phyloP scores from a whole-genome alignment of 352 stramenopile genomes.

The Blastocystis sp. region DNA sequence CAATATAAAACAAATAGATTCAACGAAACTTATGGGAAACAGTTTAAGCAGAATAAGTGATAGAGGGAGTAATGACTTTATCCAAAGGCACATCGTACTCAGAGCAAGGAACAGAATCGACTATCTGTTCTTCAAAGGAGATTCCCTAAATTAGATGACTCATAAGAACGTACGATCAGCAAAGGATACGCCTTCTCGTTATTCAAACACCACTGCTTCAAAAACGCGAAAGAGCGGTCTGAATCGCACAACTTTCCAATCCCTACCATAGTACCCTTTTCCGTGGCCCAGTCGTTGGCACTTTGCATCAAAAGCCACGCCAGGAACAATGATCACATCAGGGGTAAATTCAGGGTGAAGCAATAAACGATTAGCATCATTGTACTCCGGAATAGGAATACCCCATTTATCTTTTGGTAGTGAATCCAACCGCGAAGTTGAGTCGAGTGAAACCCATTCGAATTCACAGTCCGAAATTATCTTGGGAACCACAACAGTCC shows the following conservation, averaged over 20 bases:
- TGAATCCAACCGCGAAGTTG: not conserved
- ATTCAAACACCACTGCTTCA: not conserved
- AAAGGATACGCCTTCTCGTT: conserved; percentile 7
- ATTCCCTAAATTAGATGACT: not conserved
- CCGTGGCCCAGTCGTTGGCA: conserved; percentile 49
- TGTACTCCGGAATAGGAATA: conserved; percentile 27
- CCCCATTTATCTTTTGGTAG: conserved; percentile 56
- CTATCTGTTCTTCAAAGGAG: conserved; percentile 57
- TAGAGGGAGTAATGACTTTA: not conserved
- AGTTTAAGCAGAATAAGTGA: not conserved
- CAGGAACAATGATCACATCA: conserved; percentile 60
- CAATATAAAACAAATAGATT: not conserved
- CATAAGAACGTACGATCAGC: not conserved
- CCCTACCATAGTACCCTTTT: conserved; percentile 60
- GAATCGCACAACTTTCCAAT: not conserved
- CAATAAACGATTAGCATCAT: not conserved
- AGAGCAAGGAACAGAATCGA: not conserved
- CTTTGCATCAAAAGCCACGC: conserved; percentile 53
- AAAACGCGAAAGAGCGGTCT: conserved; percentile 51
- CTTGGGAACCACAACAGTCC: conserved; percentile 6
- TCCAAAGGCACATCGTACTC: conserved; percentile 31
- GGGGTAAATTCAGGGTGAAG: conserved; percentile 50
- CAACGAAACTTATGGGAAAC: not conserved
- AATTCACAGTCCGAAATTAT: conserved; percentile 43
- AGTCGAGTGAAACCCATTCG: conserved; percentile 8